Percentiles rank a stretch among this genome's conserved stretches.
Conservation (phyloP, 2,329 filamentous ascomycete species). For the Fusarium udum region DNA sequence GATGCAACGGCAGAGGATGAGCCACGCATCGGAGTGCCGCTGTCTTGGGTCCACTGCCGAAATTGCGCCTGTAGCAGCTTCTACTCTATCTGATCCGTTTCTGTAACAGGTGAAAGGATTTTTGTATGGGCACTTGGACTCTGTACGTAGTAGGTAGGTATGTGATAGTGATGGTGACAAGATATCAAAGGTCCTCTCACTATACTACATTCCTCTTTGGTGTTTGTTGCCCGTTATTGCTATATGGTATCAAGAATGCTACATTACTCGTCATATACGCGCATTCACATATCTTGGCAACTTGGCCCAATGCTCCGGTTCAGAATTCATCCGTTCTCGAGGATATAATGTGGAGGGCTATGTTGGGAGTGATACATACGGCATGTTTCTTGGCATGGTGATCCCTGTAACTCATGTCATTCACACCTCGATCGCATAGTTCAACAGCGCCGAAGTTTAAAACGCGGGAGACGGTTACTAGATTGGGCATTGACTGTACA, state of each 20-base stretch:
- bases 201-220: conserved; percentile 1
- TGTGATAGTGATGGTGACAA: neutral
- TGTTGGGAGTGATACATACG: neutral
- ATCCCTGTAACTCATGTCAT: neutral
- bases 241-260: neutral
- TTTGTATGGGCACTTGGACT: neutral
- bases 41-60: conserved; percentile 33
- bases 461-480: conserved; percentile 6
- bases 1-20: conserved; percentile 14
- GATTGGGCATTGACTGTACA: neutral
- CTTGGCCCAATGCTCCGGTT: neutral
- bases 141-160: neutral
- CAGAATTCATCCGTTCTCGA: conserved; percentile 26
- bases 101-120: conserved; percentile 13
- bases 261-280: neutral
- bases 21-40: conserved; percentile 4
- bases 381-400: conserved; percentile 5
- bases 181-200: neutral
- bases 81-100: conserved; percentile 37
- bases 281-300: conserved; percentile 6
- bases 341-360: neutral
- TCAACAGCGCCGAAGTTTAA: conserved; percentile 3
- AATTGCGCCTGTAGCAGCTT: conserved; percentile 33
- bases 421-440: neutral
- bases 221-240: neutral